Evolutionary conservation across 768 basidiomycete species (phyloP).

Genomic region (Phylloporus rhodoxanthus): DNA sequence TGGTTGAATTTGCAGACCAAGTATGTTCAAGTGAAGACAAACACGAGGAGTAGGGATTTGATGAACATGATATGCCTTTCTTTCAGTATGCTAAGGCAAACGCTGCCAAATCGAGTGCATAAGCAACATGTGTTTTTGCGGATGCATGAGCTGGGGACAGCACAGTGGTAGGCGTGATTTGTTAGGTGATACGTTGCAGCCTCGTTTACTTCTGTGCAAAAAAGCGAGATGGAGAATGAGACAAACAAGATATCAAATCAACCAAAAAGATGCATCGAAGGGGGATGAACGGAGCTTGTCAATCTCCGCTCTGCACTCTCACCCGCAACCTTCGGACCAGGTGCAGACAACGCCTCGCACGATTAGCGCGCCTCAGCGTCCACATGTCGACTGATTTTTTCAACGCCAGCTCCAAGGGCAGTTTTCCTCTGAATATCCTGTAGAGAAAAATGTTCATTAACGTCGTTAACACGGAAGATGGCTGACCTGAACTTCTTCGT

Average conservation of each 20-base stretch:
- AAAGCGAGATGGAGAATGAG: neutral
- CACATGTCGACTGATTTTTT: slow-evolving; percentile 33
- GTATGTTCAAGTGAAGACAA: slow-evolving; percentile 5
- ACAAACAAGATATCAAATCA: neutral
- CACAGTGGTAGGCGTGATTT: neutral
- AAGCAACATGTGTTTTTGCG: neutral
- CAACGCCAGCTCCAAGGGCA: slow-evolving; percentile 31
- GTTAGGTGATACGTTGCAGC: neutral
- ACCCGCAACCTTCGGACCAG: neutral
- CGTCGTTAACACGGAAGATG: neutral
- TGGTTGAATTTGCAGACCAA: neutral
- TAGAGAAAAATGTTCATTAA: slow-evolving; percentile 4
- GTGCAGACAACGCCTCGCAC: neutral
- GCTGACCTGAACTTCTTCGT: slow-evolving; percentile 20
- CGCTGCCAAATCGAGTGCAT: too few species aligned
- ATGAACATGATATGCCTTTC: neutral
- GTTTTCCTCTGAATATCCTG: slow-evolving; percentile 29
- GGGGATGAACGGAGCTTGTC: slow-evolving; percentile 3
- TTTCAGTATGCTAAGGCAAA: neutral
- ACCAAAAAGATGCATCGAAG: slow-evolving; percentile 6
- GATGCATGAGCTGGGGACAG: too few species aligned
- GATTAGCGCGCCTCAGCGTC: slow-evolving; percentile 16
- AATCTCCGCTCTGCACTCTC: slow-evolving; percentile 7
- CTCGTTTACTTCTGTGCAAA: neutral
- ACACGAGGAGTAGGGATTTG: neutral